phyloP scores from a whole-genome alignment of 345 rosid genomes.

The Arabidopsis suecica region DNA sequence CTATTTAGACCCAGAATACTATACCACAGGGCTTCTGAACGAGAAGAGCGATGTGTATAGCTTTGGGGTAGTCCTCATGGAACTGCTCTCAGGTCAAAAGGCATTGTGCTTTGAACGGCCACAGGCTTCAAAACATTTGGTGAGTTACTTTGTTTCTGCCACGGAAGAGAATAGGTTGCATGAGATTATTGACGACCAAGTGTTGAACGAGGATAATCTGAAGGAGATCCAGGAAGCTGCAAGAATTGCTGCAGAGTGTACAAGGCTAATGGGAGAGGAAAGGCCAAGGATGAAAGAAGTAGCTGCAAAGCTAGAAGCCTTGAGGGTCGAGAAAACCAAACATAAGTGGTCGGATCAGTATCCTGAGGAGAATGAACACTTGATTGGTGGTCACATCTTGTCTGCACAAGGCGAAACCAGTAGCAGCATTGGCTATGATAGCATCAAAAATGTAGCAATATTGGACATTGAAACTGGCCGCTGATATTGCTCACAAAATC shows the following conservation, averaged over 20 bases:
- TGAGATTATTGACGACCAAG: slow-evolving; percentile 33
- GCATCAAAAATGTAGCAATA: slow-evolving; percentile 15
- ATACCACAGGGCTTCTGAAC: slow-evolving; percentile 15
- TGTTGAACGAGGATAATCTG: slow-evolving; percentile 23
- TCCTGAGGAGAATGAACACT: slow-evolving; percentile 14
- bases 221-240: slow-evolving; percentile 34
- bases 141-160: slow-evolving; percentile 37
- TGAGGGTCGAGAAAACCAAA: slow-evolving; percentile 4
- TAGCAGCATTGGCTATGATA: slow-evolving; percentile 14
- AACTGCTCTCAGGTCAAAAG: slow-evolving; percentile 39
- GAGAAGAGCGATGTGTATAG: slow-evolving; percentile 62
- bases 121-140: slow-evolving; percentile 35
- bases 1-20: slow-evolving; percentile 52
- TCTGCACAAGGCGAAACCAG: neutral
- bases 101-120: slow-evolving; percentile 32
- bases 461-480: slow-evolving; percentile 26
- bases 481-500: neutral
- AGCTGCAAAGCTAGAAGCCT: slow-evolving; percentile 40
- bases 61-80: slow-evolving; percentile 53
- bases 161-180: slow-evolving; percentile 23
- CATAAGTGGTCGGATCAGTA: slow-evolving; percentile 22
- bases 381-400: slow-evolving; percentile 1
- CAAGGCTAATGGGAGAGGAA: slow-evolving; percentile 40
- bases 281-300: slow-evolving; percentile 51
- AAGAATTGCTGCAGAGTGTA: slow-evolving; percentile 38